These are phyloP conservation scores for Cercospora canescens DNA, from an alignment of 2,329 filamentous ascomycete species.

Conservation along the genomic window DNA sequence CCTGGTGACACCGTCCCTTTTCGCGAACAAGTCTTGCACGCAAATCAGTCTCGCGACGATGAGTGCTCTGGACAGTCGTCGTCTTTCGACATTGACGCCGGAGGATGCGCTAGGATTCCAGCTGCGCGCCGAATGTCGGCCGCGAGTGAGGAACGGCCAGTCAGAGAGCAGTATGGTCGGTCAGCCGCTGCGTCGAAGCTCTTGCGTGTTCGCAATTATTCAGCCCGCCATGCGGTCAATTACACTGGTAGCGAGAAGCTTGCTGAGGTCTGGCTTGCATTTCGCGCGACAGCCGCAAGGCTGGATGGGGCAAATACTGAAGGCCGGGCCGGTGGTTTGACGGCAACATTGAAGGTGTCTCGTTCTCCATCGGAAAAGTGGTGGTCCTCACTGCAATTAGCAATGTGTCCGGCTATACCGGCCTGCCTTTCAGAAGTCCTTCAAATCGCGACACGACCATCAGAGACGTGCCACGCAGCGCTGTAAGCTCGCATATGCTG, in stretches of 20 bases:
- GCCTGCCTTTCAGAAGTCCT: neutral
- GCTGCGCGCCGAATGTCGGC: neutral
- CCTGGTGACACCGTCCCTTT: neutral
- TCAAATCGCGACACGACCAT: neutral
- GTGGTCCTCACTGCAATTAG: neutral
- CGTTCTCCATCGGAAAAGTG: neutral
- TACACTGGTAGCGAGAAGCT: neutral
- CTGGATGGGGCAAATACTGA: neutral
- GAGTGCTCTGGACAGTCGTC: neutral
- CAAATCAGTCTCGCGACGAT: neutral
- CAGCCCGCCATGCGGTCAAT: neutral
- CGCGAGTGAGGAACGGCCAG: neutral
- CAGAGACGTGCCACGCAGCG: neutral
- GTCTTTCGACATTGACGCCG: neutral
- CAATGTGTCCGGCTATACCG: neutral
- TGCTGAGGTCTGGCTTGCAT: neutral
- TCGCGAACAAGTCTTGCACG: neutral
- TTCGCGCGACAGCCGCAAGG: neutral
- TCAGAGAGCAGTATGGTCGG: neutral
- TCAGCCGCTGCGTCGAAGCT: neutral
- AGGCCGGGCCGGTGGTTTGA: constrained; percentile 4
- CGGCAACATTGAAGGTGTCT: neutral
- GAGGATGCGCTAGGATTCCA: neutral
- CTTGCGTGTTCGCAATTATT: neutral
- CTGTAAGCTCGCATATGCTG: neutral